Conservation (phyloP, 177 flowering plant species). For the Tripterygium wilfordii region DNA sequence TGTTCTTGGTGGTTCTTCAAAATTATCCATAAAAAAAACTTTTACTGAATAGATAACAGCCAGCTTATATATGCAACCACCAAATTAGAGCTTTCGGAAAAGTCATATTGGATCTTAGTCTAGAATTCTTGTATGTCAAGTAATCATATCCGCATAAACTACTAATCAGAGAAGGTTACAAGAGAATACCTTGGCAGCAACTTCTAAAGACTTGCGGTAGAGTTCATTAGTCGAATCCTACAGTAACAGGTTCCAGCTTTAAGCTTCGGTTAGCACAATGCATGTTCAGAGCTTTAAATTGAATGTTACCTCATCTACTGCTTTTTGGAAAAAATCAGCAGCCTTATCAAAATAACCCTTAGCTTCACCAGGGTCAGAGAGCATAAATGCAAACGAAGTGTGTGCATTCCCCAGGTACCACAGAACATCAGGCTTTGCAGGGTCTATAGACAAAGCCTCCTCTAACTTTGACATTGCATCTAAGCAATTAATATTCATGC, state of each 20-base stretch:
- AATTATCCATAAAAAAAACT: too few relatives aligned
- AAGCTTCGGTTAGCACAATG: neutral
- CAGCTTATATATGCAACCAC: too few relatives aligned
- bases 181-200: constrained; percentile 27
- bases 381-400: constrained; percentile 54
- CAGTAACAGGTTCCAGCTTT: constrained; percentile 4
- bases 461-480: constrained; percentile 62
- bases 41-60: too few relatives aligned
- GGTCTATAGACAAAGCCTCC: constrained; percentile 54
- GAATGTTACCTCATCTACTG: constrained; percentile 45
- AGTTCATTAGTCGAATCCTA: constrained; percentile 43
- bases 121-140: neutral
- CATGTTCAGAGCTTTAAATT: neutral
- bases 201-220: constrained; percentile 35
- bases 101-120: too few relatives aligned
- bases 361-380: constrained; percentile 44
- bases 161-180: neutral
- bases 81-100: too few relatives aligned
- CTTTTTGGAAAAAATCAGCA: constrained; percentile 40
- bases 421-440: constrained; percentile 50
- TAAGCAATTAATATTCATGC: constrained; percentile 8
- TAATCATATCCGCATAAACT: neutral
- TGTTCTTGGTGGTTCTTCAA: too few relatives aligned
- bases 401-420: constrained; percentile 75
- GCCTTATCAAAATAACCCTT: constrained; percentile 42